A percentile compares a stretch with the other conserved stretches of the same genome.
Evolutionary conservation across 2,329 filamentous ascomycete genomes (phyloP).

Genomic region (Talaromyces atroroseus): DNA sequence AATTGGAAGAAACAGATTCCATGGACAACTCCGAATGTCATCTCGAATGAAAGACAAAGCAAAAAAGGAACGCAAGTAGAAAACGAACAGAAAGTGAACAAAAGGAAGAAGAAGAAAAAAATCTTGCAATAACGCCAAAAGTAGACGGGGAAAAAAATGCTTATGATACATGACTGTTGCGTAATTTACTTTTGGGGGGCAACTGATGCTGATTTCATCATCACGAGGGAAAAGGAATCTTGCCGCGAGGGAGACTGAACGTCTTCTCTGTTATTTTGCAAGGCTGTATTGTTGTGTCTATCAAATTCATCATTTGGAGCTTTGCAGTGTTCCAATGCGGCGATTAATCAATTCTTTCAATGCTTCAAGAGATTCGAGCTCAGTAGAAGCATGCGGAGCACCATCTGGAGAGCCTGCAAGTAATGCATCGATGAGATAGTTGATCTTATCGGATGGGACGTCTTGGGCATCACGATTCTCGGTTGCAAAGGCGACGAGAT

Average conservation of each 20-base stretch:
- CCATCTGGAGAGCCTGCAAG: constrained; percentile 22
- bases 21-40: neutral
- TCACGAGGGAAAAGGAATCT: neutral
- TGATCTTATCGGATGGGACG: constrained; percentile 19
- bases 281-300: neutral
- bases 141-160: neutral
- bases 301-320: neutral
- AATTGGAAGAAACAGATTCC: too few species aligned
- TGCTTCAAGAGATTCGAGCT: constrained; percentile 26
- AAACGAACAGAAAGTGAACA: neutral
- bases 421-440: constrained; percentile 28
- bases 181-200: neutral
- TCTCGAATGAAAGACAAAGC: neutral
- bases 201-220: neutral
- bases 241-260: neutral
- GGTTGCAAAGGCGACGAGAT: constrained; percentile 27
- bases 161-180: neutral
- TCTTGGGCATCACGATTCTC: constrained; percentile 13
- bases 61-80: too few species aligned
- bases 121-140: neutral
- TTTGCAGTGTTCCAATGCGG: constrained; percentile 22
- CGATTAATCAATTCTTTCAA: constrained; percentile 27
- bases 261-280: neutral
- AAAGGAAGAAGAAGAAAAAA: neutral
- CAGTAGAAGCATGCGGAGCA: constrained; percentile 22